Base-by-base conservation (phyloP, 192 early-diverging fungal genomes). In the Dimargaris verticillata region DNA sequence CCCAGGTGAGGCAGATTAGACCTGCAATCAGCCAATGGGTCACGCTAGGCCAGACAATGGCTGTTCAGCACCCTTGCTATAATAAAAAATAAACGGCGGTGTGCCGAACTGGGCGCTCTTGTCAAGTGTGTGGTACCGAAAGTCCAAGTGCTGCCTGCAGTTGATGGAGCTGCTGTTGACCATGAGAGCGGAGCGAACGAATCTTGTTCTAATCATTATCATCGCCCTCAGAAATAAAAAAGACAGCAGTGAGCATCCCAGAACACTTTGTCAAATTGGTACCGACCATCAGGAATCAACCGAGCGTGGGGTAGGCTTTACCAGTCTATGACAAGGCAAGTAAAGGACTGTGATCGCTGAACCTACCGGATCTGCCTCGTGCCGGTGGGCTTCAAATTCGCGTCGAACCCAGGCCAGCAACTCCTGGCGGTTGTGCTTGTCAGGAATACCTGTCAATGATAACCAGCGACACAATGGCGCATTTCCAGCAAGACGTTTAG, bases 121-220 rank as follows among this genome's bases (percentile, higher is more conserved):
- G 15, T 48, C 47, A 48, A 48, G 18, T 48, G 11, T 17, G 47
- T 4, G 15, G 11, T 11, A 38, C 28, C 7, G 57, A 59, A 5
- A 59, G 41, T 3, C 57, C 57, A n/a, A 59, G 24, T 18, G 43
- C n/a, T 1, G 57, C 13, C 22, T 59, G 57, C 2, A 59, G 42
- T n/a, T 59, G 28, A n/a, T 43, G 57, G 43, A 59, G 57, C 7
- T 59, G 57, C 6, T 43, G 38, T 25, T 59, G 57, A 24, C 57
- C 57, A 6, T 59, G 57, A n/a, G 57, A 43, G 29, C 57, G 57
- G 13, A 59, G 57, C 25, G 57, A 59, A 18, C n/a, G 24, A 20
- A 59, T 59, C 13, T 44, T 43, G 14, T 13, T 18, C 57, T 59
- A 25, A 38, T 44, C 20, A 25, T 1, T 24, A 25, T 3, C 12